Base-by-base conservation (phyloP, 140 eudicot species). In the Ambrosia hybrid region DNA sequence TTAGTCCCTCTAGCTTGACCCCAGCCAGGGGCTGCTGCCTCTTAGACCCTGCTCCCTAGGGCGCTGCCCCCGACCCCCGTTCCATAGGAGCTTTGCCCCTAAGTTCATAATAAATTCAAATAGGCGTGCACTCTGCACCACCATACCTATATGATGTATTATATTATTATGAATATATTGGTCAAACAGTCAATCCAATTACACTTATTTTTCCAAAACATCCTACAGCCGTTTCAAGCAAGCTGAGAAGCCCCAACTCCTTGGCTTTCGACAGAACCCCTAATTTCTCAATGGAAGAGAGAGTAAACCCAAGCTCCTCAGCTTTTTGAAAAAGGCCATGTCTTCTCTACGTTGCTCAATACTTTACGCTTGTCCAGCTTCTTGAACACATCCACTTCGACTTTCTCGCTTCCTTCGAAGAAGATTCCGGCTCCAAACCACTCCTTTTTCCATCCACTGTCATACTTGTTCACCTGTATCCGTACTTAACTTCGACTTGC, bases 351-450 rank as follows among this genome's bases (percentile, higher is more conserved):
- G 6, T 79, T 87, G 82, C 97, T 90, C 58, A 94, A 70, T 17
- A 94, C 94, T 74, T 94, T 94, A 33, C 91, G 82, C 57, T 90
- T 88, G 67, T 94, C 97, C 8, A 94, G 84, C 79, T 88, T 90
- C 76, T 90, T 94, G 87, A 90, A 87, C 15, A 94, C 97, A 75
- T 94, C 99, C 2, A 94, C 88, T 41, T 90, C 88, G 1, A 88
- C 87, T 13, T 72, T 80, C 76, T 94, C 99, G 64, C 90, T 86
- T 33, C 94, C 95, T 81, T 94, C 99, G 9, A 82, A 84, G 81
- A 94, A 94, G 1, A 94, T 0, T 7, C 99, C 97, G 1, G 97
- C 97, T 3, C 99, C 99, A 41, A 86, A 94, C 99, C 99, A 94
- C 76, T 94, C 76, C 68, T 94, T 94, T 66, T 86, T 79, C 99